Percentiles rank a stretch among this genome's conserved stretches.
Evolutionary conservation across 768 basidiomycete genomes (phyloP).

Genomic region (Collybia mongolica): DNA sequence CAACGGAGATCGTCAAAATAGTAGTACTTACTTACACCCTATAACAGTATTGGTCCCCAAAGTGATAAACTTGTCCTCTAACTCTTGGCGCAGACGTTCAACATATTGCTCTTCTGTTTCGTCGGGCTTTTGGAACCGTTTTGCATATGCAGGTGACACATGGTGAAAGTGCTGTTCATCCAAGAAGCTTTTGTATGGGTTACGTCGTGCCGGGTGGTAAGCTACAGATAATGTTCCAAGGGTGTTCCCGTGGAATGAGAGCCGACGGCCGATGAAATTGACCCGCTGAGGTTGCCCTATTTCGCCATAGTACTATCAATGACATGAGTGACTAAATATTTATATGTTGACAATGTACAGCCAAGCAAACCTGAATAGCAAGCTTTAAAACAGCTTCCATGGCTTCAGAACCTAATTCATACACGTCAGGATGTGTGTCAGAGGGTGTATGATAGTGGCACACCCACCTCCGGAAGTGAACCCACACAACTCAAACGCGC

Average conservation of each 20-base stretch:
- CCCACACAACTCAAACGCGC: slow-evolving; percentile 69
- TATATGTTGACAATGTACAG: neutral
- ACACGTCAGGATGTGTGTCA: neutral
- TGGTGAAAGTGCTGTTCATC: slow-evolving; percentile 73
- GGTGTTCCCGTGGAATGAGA: slow-evolving; percentile 89
- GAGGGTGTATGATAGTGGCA: neutral
- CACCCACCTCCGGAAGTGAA: slow-evolving; percentile 74
- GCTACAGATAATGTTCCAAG: slow-evolving; percentile 67
- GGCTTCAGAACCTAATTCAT: slow-evolving; percentile 71
- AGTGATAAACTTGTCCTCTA: slow-evolving; percentile 83
- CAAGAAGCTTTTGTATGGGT: slow-evolving; percentile 65
- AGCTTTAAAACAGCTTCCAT: slow-evolving; percentile 88
- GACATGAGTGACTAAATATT: neutral
- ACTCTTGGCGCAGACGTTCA: slow-evolving; percentile 70
- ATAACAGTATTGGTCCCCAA: slow-evolving; percentile 82
- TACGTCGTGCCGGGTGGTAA: slow-evolving; percentile 64
- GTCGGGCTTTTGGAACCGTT: slow-evolving; percentile 65
- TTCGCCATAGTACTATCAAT: slow-evolving; percentile 64
- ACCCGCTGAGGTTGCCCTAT: slow-evolving; percentile 65
- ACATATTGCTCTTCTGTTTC: slow-evolving; percentile 84
- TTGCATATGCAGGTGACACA: slow-evolving; percentile 85
- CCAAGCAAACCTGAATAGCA: slow-evolving; percentile 59
- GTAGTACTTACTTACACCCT: slow-evolving; percentile 53
- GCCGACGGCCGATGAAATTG: slow-evolving; percentile 75
- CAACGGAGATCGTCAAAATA: too few relatives aligned